Conservation (phyloP, 2,329 filamentous ascomycete species). For the Stagonosporopsis cucurbitacearum region DNA sequence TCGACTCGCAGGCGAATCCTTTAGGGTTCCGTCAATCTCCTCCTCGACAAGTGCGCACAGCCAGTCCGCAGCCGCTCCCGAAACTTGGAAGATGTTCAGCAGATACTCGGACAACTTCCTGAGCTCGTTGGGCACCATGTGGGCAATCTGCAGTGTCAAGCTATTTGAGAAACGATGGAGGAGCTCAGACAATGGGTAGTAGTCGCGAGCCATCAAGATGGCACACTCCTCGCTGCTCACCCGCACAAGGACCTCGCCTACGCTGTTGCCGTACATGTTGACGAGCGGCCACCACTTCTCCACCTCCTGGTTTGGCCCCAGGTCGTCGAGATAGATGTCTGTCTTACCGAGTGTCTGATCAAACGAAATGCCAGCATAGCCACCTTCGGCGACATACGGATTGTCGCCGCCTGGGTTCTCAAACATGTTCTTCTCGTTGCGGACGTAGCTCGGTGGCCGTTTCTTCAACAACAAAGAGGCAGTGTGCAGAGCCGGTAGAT, state of each 20-base stretch:
- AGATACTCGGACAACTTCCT: slow-evolving; percentile 83
- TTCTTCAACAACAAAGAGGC: slow-evolving; percentile 76
- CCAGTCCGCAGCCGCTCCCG: slow-evolving; percentile 84
- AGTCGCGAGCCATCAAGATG: slow-evolving; percentile 85
- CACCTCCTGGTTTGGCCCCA: slow-evolving; percentile 77
- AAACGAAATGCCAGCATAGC: slow-evolving; percentile 55
- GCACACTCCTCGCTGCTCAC: slow-evolving; percentile 87
- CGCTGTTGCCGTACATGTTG: slow-evolving; percentile 75
- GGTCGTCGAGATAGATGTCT: slow-evolving; percentile 80
- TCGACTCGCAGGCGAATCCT: slow-evolving; percentile 73
- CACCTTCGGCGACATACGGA: slow-evolving; percentile 47
- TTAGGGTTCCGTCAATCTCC: slow-evolving; percentile 92
- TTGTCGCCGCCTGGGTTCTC: slow-evolving; percentile 43
- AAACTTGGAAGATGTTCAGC: slow-evolving; percentile 94
- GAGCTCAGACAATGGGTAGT: slow-evolving; percentile 79
- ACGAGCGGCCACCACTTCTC: slow-evolving; percentile 86
- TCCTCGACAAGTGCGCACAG: slow-evolving; percentile 92
- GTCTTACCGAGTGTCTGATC: slow-evolving; percentile 70
- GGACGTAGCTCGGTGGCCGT: slow-evolving; percentile 51
- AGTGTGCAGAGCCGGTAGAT: slow-evolving; percentile 73
- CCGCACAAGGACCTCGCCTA: slow-evolving; percentile 85
- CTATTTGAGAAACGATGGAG: slow-evolving; percentile 85
- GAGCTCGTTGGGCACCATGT: slow-evolving; percentile 77
- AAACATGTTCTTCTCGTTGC: slow-evolving; percentile 45
- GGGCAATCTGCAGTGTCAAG: slow-evolving; percentile 82